Base-by-base conservation (phyloP, 768 basidiomycete genomes). In the Rhodocollybia butyracea region DNA sequence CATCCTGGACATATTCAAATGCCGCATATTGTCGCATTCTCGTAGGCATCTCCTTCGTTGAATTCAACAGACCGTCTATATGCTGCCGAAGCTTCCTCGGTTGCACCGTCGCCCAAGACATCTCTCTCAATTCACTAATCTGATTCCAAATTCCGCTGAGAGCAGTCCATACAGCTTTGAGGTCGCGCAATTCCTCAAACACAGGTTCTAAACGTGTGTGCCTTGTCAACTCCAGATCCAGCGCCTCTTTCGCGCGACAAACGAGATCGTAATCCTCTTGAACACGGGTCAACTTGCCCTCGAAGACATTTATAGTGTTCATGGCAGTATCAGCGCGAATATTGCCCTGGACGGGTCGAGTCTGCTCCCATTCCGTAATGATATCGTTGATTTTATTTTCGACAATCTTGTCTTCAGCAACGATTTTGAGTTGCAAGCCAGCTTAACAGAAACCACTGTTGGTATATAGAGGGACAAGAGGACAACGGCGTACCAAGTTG, bases 21-120 rank as follows among this genome's bases (percentile, higher is more conserved):
- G 97, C 97, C 8, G 94, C 92, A 69, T 99, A 99, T 67, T 99
- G 97, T 51, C 97, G 83, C 97, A 98, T 99, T 58, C 95, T 80
- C 34, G 92, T 96, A 1, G 97, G 97, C 96, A 99, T 98, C 46
- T 98, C 96, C 74, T 94, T 92, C 22, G 96, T 98, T n/a, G 93
- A 93, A 24, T 82, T 77, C 50, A 98, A 72, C 43, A 98, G 78
- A n/a, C 82, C 85, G 63, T 99, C 96, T 52, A 99, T 86, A 60
- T 93, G 90, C 64, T 95, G 91, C 62, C 97, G 86, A 55, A 99
- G 68, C 72, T 98, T 98, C 64, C 97, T 85, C 22, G 97, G 91
- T 65, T 95, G 94, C 36, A 98, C 87, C 0, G 89, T 91, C 1
- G 90, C 82, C 97, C 97, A 99, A 1, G 85, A 73, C 66, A 88